Evolutionary conservation across 108 stramenopile species (phyloP).

Genomic region (Parietichytrium sp.): DNA sequence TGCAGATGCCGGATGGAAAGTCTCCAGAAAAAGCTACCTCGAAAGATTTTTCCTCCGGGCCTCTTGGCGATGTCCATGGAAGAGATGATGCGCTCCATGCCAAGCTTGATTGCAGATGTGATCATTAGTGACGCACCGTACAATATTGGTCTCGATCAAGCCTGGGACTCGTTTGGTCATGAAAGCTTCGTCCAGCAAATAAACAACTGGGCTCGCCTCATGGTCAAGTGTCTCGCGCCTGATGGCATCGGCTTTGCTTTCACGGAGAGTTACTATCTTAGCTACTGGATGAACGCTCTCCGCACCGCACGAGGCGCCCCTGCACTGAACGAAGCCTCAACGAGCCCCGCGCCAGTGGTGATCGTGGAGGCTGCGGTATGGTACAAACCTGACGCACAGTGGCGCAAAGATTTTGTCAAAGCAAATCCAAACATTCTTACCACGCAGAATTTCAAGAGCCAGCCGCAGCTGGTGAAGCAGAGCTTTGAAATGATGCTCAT

Average conservation of each 20-base stretch:
- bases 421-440: background rate
- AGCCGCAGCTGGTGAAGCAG: background rate
- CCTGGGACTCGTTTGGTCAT: slow-evolving; percentile 4
- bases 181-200: background rate
- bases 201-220: background rate
- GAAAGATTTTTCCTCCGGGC: background rate
- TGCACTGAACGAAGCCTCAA: background rate
- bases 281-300: slow-evolving; percentile 20
- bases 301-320: slow-evolving; percentile 5
- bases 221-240: background rate
- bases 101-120: background rate
- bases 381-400: background rate
- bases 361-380: background rate
- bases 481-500: background rate
- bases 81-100: background rate
- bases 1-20: too few species aligned
- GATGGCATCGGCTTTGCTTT: slow-evolving; percentile 27
- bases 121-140: background rate
- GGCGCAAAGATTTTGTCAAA: background rate
- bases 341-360: background rate
- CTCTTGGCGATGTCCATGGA: background rate
- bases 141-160: background rate
- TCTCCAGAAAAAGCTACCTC: too few species aligned
- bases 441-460: background rate
- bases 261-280: background rate